Evolutionary conservation across 2,329 filamentous ascomycete genomes (phyloP).

Genomic region (Talaromyces sp.): DNA sequence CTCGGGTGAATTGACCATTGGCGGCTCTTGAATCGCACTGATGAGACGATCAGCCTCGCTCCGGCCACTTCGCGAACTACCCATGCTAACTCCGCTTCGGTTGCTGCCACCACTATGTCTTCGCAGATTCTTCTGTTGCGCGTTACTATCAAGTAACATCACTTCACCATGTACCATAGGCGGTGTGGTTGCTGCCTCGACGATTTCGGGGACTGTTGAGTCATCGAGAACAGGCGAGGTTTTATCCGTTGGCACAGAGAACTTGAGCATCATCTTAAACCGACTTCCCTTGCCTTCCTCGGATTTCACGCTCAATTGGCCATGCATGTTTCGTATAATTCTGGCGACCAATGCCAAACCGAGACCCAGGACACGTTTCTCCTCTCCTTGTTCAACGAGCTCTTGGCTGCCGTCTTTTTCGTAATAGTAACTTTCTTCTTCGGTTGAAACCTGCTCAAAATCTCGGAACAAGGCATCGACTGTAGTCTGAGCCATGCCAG

Average conservation of each 20-base stretch:
- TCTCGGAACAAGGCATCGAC: conserved; percentile 58
- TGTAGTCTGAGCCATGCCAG: conserved; percentile 54
- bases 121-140: conserved; percentile 12
- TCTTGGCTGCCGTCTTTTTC: conserved; percentile 25
- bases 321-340: conserved; percentile 84
- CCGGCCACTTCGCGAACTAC: conserved; percentile 28
- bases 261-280: conserved; percentile 75
- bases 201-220: conserved; percentile 17
- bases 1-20: conserved; percentile 12
- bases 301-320: conserved; percentile 77
- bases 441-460: conserved; percentile 59
- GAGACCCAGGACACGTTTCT: conserved; percentile 60
- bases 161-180: conserved; percentile 30
- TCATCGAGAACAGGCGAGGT: neutral
- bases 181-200: conserved; percentile 22
- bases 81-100: conserved; percentile 26
- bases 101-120: conserved; percentile 22
- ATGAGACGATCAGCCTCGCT: conserved; percentile 39
- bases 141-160: conserved; percentile 28
- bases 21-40: conserved; percentile 36
- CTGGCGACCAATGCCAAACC: conserved; percentile 85
- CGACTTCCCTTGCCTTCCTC: conserved; percentile 76
- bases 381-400: conserved; percentile 14
- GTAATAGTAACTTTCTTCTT: conserved; percentile 43
- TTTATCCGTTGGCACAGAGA: conserved; percentile 54